These are phyloP conservation scores for Vanilla planifolia DNA, from an alignment of 106 monocot species.

Conservation along the genomic window DNA sequence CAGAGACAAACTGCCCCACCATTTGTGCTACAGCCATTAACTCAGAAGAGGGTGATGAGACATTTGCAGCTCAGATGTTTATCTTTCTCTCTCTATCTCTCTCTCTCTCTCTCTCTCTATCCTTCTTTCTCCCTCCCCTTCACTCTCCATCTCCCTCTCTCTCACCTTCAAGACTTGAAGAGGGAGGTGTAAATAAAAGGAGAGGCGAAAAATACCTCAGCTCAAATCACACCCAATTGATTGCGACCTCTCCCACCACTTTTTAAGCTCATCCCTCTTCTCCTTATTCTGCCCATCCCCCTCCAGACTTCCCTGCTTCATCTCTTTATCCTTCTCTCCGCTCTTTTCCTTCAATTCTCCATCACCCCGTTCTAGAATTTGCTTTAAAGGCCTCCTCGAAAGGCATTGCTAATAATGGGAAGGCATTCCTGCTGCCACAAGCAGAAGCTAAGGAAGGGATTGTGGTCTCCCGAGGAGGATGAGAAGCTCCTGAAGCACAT, in stretches of 20 bases:
- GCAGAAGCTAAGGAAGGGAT: conserved; percentile 39
- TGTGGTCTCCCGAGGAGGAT: conserved; percentile 44
- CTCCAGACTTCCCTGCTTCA: neutral
- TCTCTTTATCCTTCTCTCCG: neutral
- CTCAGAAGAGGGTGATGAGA: conserved; percentile 12
- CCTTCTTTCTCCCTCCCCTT: no score
- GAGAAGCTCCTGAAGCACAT: conserved; percentile 38
- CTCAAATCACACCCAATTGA: conserved; percentile 37
- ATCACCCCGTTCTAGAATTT: neutral
- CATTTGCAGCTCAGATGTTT: conserved; percentile 12
- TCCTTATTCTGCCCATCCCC: neutral
- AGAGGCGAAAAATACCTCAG: conserved; percentile 16
- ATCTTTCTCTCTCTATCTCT: conserved; percentile 4
- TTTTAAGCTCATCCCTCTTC: conserved; percentile 1
- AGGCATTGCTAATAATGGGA: conserved; percentile 14
- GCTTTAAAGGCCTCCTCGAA: no score
- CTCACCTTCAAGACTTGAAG: no score
- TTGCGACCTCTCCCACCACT: conserved; percentile 13
- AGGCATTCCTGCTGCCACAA: conserved; percentile 34
- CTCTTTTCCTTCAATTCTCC: neutral
- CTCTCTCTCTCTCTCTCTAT: no score
- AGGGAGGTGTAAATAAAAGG: no score
- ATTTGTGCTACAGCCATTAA: conserved; percentile 25
- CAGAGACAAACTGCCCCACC: conserved; percentile 17
- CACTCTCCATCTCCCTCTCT: no score